Evolutionary conservation across 441 rosid genomes (phyloP).

Genomic region (Euphorbia corollata): DNA sequence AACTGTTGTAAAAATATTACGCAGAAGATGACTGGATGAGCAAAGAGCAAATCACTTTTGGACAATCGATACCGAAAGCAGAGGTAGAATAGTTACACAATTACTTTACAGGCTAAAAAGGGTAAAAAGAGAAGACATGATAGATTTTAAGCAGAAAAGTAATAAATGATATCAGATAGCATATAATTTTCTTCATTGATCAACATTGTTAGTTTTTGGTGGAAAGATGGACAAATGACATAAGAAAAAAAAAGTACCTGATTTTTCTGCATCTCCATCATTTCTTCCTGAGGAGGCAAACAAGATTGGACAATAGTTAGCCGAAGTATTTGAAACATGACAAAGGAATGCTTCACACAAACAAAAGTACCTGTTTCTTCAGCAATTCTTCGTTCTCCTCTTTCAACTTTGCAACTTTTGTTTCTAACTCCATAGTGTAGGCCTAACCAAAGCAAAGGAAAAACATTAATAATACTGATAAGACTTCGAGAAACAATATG

Average conservation of each 20-base stretch:
- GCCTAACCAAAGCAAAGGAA: slow-evolving; percentile 43
- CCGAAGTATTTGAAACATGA: background rate
- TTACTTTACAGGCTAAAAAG: background rate
- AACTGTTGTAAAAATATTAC: background rate
- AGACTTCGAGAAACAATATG: slow-evolving; percentile 10
- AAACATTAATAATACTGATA: background rate
- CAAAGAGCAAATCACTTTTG: background rate
- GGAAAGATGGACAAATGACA: background rate
- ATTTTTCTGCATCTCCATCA: slow-evolving; percentile 69
- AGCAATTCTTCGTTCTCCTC: slow-evolving; percentile 58
- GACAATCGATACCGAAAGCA: background rate
- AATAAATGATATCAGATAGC: background rate
- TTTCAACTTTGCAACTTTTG: slow-evolving; percentile 70
- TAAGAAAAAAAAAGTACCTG: slow-evolving; percentile 44
- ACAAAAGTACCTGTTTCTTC: slow-evolving; percentile 56
- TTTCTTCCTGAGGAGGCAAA: slow-evolving; percentile 48
- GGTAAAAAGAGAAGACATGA: background rate
- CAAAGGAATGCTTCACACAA: background rate
- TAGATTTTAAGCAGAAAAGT: background rate
- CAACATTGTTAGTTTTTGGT: background rate
- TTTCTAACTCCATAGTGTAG: slow-evolving; percentile 80
- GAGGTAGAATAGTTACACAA: background rate
- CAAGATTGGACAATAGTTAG: slow-evolving; percentile 9
- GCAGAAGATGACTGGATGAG: background rate
- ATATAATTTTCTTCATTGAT: background rate